Evolutionary conservation across 139 green algal species (phyloP), one percentile per base, ranked within the genome.

Genomic region (Trebouxia sp.): DNA sequence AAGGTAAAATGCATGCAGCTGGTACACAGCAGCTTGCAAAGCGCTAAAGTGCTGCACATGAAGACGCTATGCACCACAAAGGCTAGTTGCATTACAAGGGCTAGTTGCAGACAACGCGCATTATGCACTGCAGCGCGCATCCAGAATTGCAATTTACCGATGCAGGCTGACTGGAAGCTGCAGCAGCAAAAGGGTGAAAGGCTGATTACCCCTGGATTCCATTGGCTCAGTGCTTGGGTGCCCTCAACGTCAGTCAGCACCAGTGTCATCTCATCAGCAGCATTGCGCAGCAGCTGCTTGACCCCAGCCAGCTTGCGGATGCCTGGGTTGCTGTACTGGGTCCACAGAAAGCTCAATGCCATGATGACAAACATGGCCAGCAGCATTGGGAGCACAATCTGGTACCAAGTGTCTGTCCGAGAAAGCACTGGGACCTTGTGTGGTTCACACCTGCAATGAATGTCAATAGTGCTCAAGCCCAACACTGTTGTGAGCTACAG

Each of bases 241-340:
- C 74, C 50, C 74, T 79, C 74, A 22, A 79, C 50, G 17, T 79
- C 74, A 42, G 45, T 45, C 47, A 79, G 47, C 74, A 79, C 74
- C 10, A 79, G 48, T 41, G 74, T 79, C 42, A 65, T 79, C 42
- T 65, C 35, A 28, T 79, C 45, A 35, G 45, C 47, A 53, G 48
- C 45, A 43, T 65, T 65, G 14, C 42, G 42, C n/a, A 43, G 17
- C 50, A 55, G 42, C 47, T 79, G 45, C 62, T 72, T 72, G 0
- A 43, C 47, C 74, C 37, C 42, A 26, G 47, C 47, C 10, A 65
- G 32, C 43, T 66, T 42, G n/a, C 45, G 74, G 12, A 66, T 62
- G n/a, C 74, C 74, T 26, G 74, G 74, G 30, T 45, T 62, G 12
- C 28, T 53, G 22, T 42, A 65, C 35, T 55, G 74, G n/a, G 50